Evolutionary conservation across 768 basidiomycete genomes (phyloP), one percentile per base, ranked within the genome.

Genomic region (Tricholoma sp.): DNA sequence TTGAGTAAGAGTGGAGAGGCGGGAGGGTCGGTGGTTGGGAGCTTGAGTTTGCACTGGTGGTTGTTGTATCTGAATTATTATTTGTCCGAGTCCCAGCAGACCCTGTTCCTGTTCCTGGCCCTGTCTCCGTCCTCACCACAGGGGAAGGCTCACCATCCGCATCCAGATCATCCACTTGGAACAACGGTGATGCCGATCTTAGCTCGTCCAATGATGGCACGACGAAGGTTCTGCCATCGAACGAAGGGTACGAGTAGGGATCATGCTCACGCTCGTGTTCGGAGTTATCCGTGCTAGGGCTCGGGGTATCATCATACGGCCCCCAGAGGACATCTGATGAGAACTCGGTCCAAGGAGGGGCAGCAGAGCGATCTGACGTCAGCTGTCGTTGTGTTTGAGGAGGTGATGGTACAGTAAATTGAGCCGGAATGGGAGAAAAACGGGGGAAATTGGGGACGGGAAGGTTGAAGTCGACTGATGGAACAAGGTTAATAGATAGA

Each of bases 101-200:
- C 4, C 24, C 24, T 24, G 34, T 34, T n/a, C 6, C 8, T n/a
- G 17, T 41, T 41, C 13, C 24, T 24, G 39, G 7, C n/a, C 44
- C 24, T 7, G 20, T 13, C 18, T n/a, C 34, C 29, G 39, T 7
- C 24, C n/a, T 44, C 41, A 6, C 39, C 5, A 9, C 28, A 44
- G 28, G 52, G 6, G 52, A 31, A 8, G 15, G 28, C 1, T 53
- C 52, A 13, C 31, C 39, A 32, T 49, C 29, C 8, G n/a, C 31
- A 18, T 53, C 52, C 12, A 42, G 29, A 42, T 53, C 52, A 10
- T 42, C 29, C 15, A 42, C 52, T 8, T 58, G 50, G 50, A 61
- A 61, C 8, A 59, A 44, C 4, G 63, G 60, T 11, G 63, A 61
- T 1, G 60, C 49, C 3, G 58, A 59, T 11, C 60, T 57, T 15